A percentile compares a stretch with the other conserved stretches of the same genome.
Conservation (phyloP, 176 grass and related monocot genomes). For the Raddia distichophylla region DNA sequence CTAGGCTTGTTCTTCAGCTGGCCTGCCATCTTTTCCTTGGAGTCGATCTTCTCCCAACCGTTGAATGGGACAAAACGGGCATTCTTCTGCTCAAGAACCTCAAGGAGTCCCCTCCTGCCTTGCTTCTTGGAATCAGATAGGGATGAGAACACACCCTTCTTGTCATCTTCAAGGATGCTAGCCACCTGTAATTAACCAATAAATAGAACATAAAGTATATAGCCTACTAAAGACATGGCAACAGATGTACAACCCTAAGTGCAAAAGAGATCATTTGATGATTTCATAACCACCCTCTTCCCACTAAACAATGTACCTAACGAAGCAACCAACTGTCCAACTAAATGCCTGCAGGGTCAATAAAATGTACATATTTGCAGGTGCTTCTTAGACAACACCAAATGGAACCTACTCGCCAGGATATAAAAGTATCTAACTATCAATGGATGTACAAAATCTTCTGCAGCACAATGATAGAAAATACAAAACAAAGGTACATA, state of each 20-base stretch:
- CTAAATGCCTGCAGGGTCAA: neutral
- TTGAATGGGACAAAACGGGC: slow-evolving; percentile 57
- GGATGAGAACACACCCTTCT: slow-evolving; percentile 35
- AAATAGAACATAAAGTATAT: neutral
- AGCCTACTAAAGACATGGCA: neutral
- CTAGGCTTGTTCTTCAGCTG: slow-evolving; percentile 66
- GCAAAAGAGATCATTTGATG: neutral
- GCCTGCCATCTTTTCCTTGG: slow-evolving; percentile 62
- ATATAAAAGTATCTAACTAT: neutral
- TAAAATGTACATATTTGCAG: neutral
- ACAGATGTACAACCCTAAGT: neutral
- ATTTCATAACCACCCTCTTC: neutral
- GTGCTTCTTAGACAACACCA: neutral
- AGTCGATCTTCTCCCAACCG: slow-evolving; percentile 78
- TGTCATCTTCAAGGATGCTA: slow-evolving; percentile 80
- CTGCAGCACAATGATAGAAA: slow-evolving; percentile 8
- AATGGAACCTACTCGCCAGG: neutral
- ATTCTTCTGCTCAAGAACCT: slow-evolving; percentile 63
- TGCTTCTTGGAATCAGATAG: slow-evolving; percentile 34
- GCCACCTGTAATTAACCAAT: slow-evolving; percentile 52
- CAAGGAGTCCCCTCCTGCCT: slow-evolving; percentile 62
- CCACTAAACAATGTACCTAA: neutral
- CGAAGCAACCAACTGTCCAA: neutral
- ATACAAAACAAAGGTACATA: slow-evolving; percentile 44
- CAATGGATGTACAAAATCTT: neutral